Conservation (phyloP, 495 filamentous ascomycete genomes). For the Hypoxylon cercidicola region DNA sequence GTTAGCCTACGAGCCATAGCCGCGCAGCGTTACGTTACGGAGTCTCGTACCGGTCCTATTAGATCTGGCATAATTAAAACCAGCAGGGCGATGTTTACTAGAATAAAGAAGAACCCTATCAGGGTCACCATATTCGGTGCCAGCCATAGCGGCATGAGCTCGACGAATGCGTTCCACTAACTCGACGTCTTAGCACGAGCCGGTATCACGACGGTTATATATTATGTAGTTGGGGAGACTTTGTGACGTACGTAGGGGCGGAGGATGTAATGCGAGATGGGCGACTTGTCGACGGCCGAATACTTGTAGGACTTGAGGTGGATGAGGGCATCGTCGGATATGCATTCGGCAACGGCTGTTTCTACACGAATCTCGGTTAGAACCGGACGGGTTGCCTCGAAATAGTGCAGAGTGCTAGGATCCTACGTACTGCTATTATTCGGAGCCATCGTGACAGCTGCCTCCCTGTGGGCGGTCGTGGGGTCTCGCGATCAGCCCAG, state of each 20-base stretch:
- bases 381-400: slow-evolving; percentile 19
- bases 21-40: background rate
- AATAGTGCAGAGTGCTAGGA: slow-evolving; percentile 19
- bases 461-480: background rate
- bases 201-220: slow-evolving; percentile 10
- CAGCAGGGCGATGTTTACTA: slow-evolving; percentile 83
- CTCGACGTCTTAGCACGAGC: slow-evolving; percentile 40
- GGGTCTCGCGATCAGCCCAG: no score
- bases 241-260: slow-evolving; percentile 83
- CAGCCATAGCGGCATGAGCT: slow-evolving; percentile 92
- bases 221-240: no score
- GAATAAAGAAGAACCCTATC: slow-evolving; percentile 92
- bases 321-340: slow-evolving; percentile 69
- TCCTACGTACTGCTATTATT: slow-evolving; percentile 54
- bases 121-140: slow-evolving; percentile 98
- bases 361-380: slow-evolving; percentile 49
- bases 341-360: slow-evolving; percentile 64
- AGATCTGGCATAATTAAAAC: slow-evolving; percentile 90
- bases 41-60: slow-evolving; percentile 78
- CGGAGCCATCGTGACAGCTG: slow-evolving; percentile 50
- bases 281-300: slow-evolving; percentile 95
- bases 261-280: slow-evolving; percentile 90
- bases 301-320: slow-evolving; percentile 98
- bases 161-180: slow-evolving; percentile 97
- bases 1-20: slow-evolving; percentile 21